These are phyloP conservation scores for Megacollybia marginata DNA, from an alignment of 768 basidiomycete species.

Conservation along the genomic window DNA sequence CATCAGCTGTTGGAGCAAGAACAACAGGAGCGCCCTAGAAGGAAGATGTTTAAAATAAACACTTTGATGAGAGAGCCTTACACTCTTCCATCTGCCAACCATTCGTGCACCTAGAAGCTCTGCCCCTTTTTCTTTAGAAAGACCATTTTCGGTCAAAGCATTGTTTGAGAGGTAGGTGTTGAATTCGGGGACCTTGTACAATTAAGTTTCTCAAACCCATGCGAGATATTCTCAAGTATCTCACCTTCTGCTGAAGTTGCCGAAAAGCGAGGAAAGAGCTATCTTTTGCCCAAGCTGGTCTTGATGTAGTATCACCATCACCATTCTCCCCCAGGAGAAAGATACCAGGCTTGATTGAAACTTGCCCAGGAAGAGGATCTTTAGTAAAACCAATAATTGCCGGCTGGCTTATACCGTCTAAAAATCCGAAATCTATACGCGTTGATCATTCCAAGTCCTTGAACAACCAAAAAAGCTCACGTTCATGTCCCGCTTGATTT, in stretches of 20 bases:
- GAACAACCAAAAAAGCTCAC: conserved; percentile 18
- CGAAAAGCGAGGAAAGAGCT: conserved; percentile 22
- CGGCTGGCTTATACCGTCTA: conserved; percentile 17
- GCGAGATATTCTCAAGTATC: too few relatives aligned
- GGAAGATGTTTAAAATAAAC: background rate
- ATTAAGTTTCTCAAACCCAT: too few relatives aligned
- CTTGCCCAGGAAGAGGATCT: conserved; percentile 10
- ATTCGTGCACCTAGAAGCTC: conserved; percentile 26
- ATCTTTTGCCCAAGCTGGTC: conserved; percentile 7
- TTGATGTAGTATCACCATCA: conserved; percentile 8
- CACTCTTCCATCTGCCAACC: conserved; percentile 27
- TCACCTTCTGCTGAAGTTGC: conserved; percentile 23
- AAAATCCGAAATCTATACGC: conserved; percentile 13
- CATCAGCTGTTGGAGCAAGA: conserved; percentile 16
- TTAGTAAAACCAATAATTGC: conserved; percentile 11
- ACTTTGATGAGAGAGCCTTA: conserved; percentile 4
- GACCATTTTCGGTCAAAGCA: conserved; percentile 6
- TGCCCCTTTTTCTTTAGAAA: background rate
- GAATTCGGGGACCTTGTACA: conserved; percentile 16
- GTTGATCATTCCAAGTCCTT: background rate
- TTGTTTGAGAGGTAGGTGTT: conserved; percentile 15
- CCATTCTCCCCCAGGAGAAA: conserved; percentile 18
- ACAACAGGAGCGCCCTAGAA: conserved; percentile 25
- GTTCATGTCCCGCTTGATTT: conserved; percentile 18
- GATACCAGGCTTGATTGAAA: conserved; percentile 3